These are phyloP conservation scores for Kwoniella sp. DNA, from an alignment of 768 basidiomycete species.

Conservation along the genomic window DNA sequence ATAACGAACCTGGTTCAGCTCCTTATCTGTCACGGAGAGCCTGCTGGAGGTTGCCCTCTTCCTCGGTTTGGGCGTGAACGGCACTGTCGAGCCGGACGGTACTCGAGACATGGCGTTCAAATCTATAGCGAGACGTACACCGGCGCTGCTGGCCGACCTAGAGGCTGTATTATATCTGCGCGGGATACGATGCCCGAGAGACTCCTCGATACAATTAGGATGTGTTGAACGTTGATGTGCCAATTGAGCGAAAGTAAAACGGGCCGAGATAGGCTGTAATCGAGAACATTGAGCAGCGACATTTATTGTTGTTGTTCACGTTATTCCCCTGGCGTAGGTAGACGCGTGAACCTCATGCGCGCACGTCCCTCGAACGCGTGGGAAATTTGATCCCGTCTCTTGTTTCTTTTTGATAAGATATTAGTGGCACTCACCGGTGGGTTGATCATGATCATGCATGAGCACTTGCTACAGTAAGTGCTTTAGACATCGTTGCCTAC, in stretches of 20 bases:
- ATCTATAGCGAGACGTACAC: too few species aligned
- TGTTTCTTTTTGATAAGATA: not conserved
- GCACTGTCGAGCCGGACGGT: constrained; percentile 41
- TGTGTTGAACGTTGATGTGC: too few species aligned
- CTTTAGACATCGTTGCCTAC: too few species aligned
- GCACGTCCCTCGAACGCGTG: not conserved
- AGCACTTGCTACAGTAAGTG: too few species aligned
- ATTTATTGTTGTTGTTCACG: constrained; percentile 1
- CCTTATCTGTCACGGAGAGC: constrained; percentile 34
- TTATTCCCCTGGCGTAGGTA: not conserved
- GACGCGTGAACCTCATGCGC: not conserved
- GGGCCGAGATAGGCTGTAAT: not conserved
- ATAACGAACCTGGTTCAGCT: constrained; percentile 38
- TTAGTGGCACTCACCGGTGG: not conserved
- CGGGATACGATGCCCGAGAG: too few species aligned
- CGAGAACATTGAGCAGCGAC: constrained; percentile 1
- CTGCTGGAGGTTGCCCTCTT: constrained; percentile 34
- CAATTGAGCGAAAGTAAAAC: not conserved
- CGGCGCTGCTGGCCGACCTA: too few species aligned
- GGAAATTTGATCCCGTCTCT: not conserved
- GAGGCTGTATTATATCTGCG: too few species aligned
- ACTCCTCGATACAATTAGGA: too few species aligned
- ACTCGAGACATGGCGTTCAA: constrained; percentile 15
- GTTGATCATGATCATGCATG: too few species aligned
- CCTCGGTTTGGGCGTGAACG: constrained; percentile 47